phyloP scores from a whole-genome alignment of 352 stramenopile genomes.

The Pythium chondricola region DNA sequence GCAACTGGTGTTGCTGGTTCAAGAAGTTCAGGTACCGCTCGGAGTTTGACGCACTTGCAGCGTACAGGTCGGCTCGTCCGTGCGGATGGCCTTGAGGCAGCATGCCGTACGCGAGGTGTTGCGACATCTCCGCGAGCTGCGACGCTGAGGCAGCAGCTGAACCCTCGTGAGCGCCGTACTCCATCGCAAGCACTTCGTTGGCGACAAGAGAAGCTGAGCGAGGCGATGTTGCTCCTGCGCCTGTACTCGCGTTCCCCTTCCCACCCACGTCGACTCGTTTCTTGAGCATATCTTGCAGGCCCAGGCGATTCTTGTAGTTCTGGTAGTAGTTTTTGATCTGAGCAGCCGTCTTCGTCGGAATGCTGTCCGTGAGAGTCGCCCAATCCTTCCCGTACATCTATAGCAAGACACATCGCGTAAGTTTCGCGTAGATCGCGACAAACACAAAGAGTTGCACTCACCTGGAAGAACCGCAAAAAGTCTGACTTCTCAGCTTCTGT shows the following conservation, averaged over 20 bases:
- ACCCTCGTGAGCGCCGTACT: constrained; percentile 14
- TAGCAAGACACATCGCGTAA: neutral
- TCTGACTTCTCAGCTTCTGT: constrained; percentile 83
- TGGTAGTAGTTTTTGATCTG: constrained; percentile 94
- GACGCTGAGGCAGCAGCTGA: constrained; percentile 11
- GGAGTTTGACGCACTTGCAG: constrained; percentile 36
- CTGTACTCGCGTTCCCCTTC: constrained; percentile 1
- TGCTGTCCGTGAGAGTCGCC: constrained; percentile 78
- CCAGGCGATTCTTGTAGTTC: constrained; percentile 90
- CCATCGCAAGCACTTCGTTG: constrained; percentile 6
- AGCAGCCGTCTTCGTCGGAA: constrained; percentile 84
- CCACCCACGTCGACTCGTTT: constrained; percentile 50
- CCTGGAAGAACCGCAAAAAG: constrained; percentile 86
- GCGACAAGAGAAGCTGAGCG: constrained; percentile 9
- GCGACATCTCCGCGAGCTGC: constrained; percentile 7
- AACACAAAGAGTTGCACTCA: constrained; percentile 20
- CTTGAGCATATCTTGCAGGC: constrained; percentile 84
- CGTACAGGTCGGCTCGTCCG: constrained; percentile 28
- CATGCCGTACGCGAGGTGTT: constrained; percentile 20
- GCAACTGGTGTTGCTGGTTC: constrained; percentile 83
- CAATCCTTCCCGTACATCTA: constrained; percentile 87
- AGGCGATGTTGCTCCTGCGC: constrained; percentile 2
- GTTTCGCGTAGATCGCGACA: neutral
- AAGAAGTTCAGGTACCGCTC: constrained; percentile 80
- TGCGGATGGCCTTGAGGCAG: constrained; percentile 30